Evolutionary conservation across 306 rosid genomes (phyloP).

Genomic region (Ochetophila trinervis): DNA sequence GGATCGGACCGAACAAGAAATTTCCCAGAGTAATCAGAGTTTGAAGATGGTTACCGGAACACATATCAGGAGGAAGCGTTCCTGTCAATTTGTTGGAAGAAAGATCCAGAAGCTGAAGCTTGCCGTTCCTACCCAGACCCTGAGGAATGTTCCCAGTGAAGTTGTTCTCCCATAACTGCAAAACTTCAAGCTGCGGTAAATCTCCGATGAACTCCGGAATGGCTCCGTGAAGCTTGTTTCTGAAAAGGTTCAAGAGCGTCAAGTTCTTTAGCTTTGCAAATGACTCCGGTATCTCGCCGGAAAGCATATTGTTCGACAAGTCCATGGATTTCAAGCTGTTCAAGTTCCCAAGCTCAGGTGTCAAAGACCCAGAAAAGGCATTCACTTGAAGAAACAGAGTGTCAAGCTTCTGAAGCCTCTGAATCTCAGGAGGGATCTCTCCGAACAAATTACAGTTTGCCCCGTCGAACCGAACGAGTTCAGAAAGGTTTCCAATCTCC

Average conservation of each 20-base stretch:
- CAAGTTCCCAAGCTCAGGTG: conserved; percentile 64
- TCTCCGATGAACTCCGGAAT: conserved; percentile 83
- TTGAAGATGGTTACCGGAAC: conserved; percentile 66
- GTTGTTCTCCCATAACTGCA: conserved; percentile 95
- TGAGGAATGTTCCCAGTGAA: conserved; percentile 81
- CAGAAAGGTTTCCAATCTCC: conserved; percentile 70
- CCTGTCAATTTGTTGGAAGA: conserved; percentile 91
- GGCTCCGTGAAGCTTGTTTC: conserved; percentile 88
- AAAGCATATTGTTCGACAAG: conserved; percentile 70
- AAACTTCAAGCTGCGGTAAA: conserved; percentile 66
- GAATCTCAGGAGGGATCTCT: conserved; percentile 72
- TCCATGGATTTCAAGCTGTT: conserved; percentile 82
- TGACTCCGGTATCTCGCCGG: conserved; percentile 74
- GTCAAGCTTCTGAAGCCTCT: conserved; percentile 67
- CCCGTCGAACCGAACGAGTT: conserved; percentile 72
- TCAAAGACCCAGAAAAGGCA: conserved; percentile 66
- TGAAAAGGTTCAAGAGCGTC: conserved; percentile 70
- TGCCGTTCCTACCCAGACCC: conserved; percentile 78
- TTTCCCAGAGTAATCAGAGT: conserved; percentile 71
- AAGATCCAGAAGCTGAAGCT: conserved; percentile 57
- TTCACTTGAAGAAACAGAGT: conserved; percentile 93
- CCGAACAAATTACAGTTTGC: conserved; percentile 79
- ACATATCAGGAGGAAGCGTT: conserved; percentile 67
- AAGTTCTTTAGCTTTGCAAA: conserved; percentile 62
- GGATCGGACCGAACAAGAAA: conserved; percentile 81